phyloP scores from a whole-genome alignment of 2,329 filamentous ascomycete genomes.

The Ophiostoma sp. region DNA sequence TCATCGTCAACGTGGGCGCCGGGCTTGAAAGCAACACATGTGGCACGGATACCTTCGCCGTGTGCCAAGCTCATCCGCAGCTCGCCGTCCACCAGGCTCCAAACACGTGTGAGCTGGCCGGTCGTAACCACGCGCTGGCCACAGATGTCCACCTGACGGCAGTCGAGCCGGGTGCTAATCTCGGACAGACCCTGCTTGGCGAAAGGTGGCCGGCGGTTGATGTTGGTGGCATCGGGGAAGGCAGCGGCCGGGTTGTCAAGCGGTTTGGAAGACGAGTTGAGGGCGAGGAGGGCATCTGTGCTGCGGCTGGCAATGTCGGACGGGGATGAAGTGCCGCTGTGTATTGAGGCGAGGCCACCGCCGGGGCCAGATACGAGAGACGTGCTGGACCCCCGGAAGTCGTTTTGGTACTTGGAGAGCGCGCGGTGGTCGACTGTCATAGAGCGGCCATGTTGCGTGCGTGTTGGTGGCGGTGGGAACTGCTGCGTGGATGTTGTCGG shows the following conservation, averaged over 20 bases:
- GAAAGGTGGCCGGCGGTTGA: slow-evolving; percentile 79
- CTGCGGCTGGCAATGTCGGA: slow-evolving; percentile 7
- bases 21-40: slow-evolving; percentile 83
- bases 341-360: background rate
- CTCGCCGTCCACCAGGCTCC: slow-evolving; percentile 82
- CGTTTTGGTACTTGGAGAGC: slow-evolving; percentile 41
- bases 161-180: slow-evolving; percentile 83
- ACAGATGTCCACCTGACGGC: slow-evolving; percentile 81
- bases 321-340: background rate
- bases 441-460: slow-evolving; percentile 47
- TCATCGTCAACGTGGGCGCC: slow-evolving; percentile 75
- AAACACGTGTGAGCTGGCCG: slow-evolving; percentile 82
- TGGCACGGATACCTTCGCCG: slow-evolving; percentile 79
- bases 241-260: slow-evolving; percentile 35
- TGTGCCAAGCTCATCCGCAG: slow-evolving; percentile 78
- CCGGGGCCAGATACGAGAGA: background rate
- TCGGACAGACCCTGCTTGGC: slow-evolving; percentile 71
- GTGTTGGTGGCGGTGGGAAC: slow-evolving; percentile 43
- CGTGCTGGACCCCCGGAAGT: slow-evolving; percentile 39
- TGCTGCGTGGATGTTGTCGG: slow-evolving; percentile 49
- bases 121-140: slow-evolving; percentile 85
- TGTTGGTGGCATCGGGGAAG: slow-evolving; percentile 80
- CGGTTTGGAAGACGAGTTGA: background rate
- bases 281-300: background rate
- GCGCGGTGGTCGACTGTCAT: slow-evolving; percentile 53